phyloP scores from a whole-genome alignment of 2,329 filamentous ascomycete species.

The Aspergillus carbonarius region DNA sequence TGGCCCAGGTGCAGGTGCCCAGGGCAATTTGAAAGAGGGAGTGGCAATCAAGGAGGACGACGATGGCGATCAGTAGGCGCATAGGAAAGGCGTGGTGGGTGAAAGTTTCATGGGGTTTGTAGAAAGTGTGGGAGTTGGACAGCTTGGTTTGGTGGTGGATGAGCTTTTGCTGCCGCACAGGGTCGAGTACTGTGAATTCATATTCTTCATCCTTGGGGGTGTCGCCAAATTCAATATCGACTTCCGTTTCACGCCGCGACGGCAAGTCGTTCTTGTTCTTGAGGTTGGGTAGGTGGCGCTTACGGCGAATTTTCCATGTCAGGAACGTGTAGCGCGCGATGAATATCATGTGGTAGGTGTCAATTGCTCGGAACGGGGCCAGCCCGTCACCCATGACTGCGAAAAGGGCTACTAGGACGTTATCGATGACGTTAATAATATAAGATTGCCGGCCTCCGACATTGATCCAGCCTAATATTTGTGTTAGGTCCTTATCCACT shows the following conservation, averaged over 20 bases:
- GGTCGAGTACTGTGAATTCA: conserved; percentile 63
- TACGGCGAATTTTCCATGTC: conserved; percentile 65
- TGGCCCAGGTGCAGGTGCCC: conserved; percentile 75
- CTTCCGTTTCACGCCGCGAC: conserved; percentile 40
- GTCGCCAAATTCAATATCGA: conserved; percentile 47
- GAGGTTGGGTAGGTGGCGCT: conserved; percentile 61
- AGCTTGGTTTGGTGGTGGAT: conserved; percentile 78
- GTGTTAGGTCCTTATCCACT: neutral
- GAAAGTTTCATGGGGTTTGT: conserved; percentile 81
- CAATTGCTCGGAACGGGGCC: conserved; percentile 72
- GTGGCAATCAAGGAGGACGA: conserved; percentile 77
- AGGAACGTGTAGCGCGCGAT: conserved; percentile 70
- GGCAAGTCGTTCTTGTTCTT: conserved; percentile 70
- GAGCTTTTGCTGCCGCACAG: conserved; percentile 66
- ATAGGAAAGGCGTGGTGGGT: conserved; percentile 80
- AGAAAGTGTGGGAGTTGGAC: conserved; percentile 80
- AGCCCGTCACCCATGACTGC: conserved; percentile 69
- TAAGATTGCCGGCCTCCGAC: conserved; percentile 71
- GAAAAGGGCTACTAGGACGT: conserved; percentile 68
- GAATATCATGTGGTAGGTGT: conserved; percentile 86
- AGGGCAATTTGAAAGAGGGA: conserved; percentile 77
- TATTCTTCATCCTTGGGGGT: conserved; percentile 48
- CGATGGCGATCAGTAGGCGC: conserved; percentile 69
- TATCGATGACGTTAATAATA: conserved; percentile 68
- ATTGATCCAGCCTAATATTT: conserved; percentile 69